Percentiles rank a stretch among this genome's conserved stretches.
phyloP scores from a whole-genome alignment of 2,329 filamentous ascomycete genomes.

The Ascocoryne sarcoides region DNA sequence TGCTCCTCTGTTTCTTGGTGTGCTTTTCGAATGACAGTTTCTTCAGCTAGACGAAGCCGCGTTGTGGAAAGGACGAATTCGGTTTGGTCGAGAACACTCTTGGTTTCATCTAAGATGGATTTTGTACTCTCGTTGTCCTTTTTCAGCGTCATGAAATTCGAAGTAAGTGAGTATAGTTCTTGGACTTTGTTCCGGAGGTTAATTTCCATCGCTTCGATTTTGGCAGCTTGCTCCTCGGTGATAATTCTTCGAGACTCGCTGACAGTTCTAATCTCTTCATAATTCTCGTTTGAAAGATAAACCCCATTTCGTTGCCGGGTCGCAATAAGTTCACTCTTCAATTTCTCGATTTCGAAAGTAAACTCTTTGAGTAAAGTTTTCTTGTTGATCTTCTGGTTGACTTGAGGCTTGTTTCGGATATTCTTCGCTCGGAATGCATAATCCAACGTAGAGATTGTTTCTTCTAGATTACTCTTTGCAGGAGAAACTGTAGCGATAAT shows the following conservation, averaged over 20 bases:
- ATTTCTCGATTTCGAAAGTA: constrained; percentile 82
- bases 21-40: constrained; percentile 69
- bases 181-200: constrained; percentile 91
- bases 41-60: constrained; percentile 66
- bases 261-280: constrained; percentile 83
- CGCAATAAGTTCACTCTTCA: constrained; percentile 88
- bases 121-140: constrained; percentile 79
- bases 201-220: constrained; percentile 83
- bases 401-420: constrained; percentile 93
- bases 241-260: constrained; percentile 89
- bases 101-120: constrained; percentile 65
- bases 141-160: constrained; percentile 79
- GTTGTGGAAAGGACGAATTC: constrained; percentile 76
- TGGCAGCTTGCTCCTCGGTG: constrained; percentile 83
- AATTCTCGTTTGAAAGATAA: constrained; percentile 80
- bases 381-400: constrained; percentile 87
- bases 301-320: constrained; percentile 92
- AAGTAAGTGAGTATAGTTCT: constrained; percentile 79
- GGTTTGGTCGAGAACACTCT: constrained; percentile 75
- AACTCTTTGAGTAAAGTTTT: constrained; percentile 88
- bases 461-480: constrained; percentile 88
- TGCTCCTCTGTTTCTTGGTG: constrained; percentile 78
- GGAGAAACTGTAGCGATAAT: constrained; percentile 97
- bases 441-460: constrained; percentile 95
- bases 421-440: constrained; percentile 98